phyloP scores from a whole-genome alignment of 164 flowering plant genomes.

The Nymphaea thermarum region DNA sequence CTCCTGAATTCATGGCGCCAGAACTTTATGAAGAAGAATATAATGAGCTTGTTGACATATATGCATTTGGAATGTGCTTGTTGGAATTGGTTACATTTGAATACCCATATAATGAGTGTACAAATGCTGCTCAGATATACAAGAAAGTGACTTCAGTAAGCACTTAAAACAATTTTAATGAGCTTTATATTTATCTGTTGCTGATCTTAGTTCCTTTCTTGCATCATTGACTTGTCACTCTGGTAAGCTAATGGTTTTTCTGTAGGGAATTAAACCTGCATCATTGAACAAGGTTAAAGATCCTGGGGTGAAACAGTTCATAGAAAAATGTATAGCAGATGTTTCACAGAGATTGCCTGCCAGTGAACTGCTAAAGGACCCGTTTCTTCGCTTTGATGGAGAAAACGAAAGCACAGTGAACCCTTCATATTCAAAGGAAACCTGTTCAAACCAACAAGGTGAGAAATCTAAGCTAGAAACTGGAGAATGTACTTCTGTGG shows the following conservation, averaged over 20 bases:
- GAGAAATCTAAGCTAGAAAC: neutral
- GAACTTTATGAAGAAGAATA: constrained; percentile 97
- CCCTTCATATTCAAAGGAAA: constrained; percentile 9
- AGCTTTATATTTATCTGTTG: neutral
- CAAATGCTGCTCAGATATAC: constrained; percentile 92
- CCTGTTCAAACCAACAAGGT: neutral
- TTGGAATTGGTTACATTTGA: constrained; percentile 89
- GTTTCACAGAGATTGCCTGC: constrained; percentile 70
- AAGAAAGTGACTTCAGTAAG: constrained; percentile 93
- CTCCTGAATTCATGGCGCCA: constrained; percentile 98
- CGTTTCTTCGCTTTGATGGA: constrained; percentile 53
- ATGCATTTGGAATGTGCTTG: constrained; percentile 98
- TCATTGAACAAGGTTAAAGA: constrained; percentile 82
- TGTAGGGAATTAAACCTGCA: constrained; percentile 89
- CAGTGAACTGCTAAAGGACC: constrained; percentile 65
- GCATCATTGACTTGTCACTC: neutral
- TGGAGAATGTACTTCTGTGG: neutral
- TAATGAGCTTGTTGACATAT: constrained; percentile 94
- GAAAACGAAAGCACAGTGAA: constrained; percentile 31
- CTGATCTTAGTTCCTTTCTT: neutral
- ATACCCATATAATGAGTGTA: constrained; percentile 89
- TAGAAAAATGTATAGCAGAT: constrained; percentile 82
- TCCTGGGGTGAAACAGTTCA: constrained; percentile 52
- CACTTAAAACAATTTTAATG: neutral
- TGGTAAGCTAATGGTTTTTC: neutral